Evolutionary conservation across 2,329 filamentous ascomycete species (phyloP).

Genomic region (Cordyceps javanica): DNA sequence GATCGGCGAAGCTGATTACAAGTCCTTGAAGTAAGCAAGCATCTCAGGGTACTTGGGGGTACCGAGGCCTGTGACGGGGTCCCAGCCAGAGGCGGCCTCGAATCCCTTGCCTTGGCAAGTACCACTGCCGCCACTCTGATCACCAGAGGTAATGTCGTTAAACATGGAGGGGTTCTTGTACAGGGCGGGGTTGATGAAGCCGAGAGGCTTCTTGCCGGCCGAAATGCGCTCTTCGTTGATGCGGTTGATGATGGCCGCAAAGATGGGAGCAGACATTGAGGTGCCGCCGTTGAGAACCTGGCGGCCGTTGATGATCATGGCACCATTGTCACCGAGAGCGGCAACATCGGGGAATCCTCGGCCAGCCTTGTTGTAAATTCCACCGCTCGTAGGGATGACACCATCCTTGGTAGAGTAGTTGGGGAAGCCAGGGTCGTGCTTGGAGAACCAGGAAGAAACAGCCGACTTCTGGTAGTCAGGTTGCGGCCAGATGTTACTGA

Average conservation of each 20-base stretch:
- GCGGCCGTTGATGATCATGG: constrained; percentile 29
- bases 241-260: constrained; percentile 16
- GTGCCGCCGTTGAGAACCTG: constrained; percentile 4
- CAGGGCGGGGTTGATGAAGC: constrained; percentile 24
- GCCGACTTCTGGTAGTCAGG: constrained; percentile 40
- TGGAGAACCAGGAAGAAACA: constrained; percentile 29
- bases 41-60: constrained; percentile 12
- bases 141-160: constrained; percentile 1
- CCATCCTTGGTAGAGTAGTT: constrained; percentile 24
- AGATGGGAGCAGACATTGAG: constrained; percentile 15
- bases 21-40: neutral
- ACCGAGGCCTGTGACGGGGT: constrained; percentile 12
- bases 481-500: constrained; percentile 38
- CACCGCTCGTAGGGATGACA: constrained; percentile 27
- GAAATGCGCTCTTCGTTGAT: constrained; percentile 16
- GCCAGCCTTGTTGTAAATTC: constrained; percentile 33
- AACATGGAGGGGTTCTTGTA: constrained; percentile 12
- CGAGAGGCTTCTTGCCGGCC: constrained; percentile 30
- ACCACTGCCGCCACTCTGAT: neutral
- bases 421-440: constrained; percentile 31
- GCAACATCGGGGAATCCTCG: constrained; percentile 34
- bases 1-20: no score
- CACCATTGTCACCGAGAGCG: constrained; percentile 40
- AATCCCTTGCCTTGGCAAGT: neutral
- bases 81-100: constrained; percentile 7